phyloP scores from a whole-genome alignment of 148 eudicot species.

The Drosera capensis region DNA sequence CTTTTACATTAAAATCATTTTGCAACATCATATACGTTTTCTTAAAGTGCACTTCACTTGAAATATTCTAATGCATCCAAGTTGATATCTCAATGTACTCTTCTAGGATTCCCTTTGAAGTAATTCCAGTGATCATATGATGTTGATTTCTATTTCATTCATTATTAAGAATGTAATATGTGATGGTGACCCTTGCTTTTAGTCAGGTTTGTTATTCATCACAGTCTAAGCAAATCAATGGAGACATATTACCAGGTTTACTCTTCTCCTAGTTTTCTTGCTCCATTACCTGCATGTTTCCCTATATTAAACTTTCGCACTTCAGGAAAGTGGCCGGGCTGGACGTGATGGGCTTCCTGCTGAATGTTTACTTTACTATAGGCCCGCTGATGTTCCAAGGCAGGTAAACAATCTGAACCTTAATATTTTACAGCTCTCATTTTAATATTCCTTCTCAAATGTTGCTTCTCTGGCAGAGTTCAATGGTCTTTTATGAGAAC shows the following conservation, averaged over 20 bases:
- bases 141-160: not conserved
- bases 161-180: not conserved
- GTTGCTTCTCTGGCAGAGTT: conserved; percentile 57
- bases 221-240: conserved; percentile 97
- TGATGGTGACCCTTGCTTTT: conserved; percentile 14
- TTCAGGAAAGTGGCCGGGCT: conserved; percentile 98
- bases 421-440: conserved; percentile 1
- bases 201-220: conserved; percentile 99
- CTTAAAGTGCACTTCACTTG: not conserved
- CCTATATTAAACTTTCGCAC: conserved; percentile 9
- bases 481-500: conserved; percentile 97
- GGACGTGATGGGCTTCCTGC: conserved; percentile 99
- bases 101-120: too few relatives aligned
- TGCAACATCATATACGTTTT: not conserved
- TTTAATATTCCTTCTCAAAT: not conserved
- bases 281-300: conserved; percentile 5
- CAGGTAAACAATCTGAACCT: conserved; percentile 37
- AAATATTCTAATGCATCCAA: not conserved
- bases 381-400: conserved; percentile 91
- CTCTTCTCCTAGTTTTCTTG: conserved; percentile 2
- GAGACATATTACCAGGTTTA: conserved; percentile 97
- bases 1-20: not conserved
- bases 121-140: not conserved
- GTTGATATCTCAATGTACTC: too few relatives aligned
- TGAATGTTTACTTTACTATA: conserved; percentile 75